phyloP scores from a whole-genome alignment of 2,329 filamentous ascomycete genomes.

The Sclerotinia glacialis region DNA sequence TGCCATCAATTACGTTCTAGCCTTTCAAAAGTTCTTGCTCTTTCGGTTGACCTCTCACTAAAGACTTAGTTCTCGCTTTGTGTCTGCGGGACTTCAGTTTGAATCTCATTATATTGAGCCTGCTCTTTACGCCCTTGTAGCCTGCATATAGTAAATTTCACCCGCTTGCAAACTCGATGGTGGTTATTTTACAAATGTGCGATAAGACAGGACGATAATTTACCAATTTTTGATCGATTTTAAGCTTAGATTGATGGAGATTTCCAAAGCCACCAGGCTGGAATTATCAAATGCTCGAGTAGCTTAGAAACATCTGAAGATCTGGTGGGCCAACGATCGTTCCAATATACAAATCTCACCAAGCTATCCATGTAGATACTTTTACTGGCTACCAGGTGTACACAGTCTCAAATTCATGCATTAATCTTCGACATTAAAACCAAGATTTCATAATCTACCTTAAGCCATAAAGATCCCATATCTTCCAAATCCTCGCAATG shows the following conservation, averaged over 20 bases:
- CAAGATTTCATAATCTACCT: constrained; percentile 13
- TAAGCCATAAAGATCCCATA: constrained; percentile 11
- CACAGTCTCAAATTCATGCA: constrained; percentile 10
- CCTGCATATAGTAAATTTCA: not conserved
- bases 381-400: not conserved
- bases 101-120: not conserved
- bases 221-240: not conserved
- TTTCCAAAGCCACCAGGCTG: not conserved
- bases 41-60: not conserved
- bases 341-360: not conserved
- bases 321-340: not conserved
- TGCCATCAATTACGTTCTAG: not conserved
- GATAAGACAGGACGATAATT: not conserved
- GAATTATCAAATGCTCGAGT: not conserved
- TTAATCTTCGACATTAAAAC: constrained; percentile 3
- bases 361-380: constrained; percentile 6
- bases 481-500: constrained; percentile 18
- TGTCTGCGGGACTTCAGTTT: not conserved
- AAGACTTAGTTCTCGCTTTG: not conserved
- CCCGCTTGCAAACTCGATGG: not conserved
- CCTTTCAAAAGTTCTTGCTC: not conserved
- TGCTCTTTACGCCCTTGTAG: not conserved
- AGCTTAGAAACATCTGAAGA: not conserved
- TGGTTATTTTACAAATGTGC: not conserved
- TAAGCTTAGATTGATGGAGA: too few relatives aligned